Conservation (phyloP, 75 land plant genomes). For the Ceratopteris richardii region DNA sequence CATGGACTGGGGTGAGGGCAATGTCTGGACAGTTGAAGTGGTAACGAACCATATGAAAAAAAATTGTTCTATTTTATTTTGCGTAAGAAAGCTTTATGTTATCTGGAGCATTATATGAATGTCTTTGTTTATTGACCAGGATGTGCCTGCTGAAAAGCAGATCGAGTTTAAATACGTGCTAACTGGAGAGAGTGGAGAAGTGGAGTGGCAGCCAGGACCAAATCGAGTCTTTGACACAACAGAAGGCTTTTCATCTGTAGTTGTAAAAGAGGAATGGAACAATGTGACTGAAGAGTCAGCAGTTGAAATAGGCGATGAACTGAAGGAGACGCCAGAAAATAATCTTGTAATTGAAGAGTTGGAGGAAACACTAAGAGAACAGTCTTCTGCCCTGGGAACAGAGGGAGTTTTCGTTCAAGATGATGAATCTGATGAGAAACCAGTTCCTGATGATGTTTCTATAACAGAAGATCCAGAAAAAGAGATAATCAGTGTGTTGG, state of each 20-base stretch:
- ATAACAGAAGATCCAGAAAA: too few relatives aligned
- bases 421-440: too few relatives aligned
- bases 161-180: conserved; percentile 36
- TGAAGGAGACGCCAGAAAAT: too few relatives aligned
- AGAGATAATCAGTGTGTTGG: too few relatives aligned
- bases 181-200: conserved; percentile 10
- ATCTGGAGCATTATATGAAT: too few relatives aligned
- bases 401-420: too few relatives aligned
- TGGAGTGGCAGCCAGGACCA: conserved; percentile 39
- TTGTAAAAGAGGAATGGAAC: conserved; percentile 15
- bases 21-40: conserved; percentile 35
- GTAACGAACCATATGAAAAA: conserved; percentile 9
- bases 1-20: conserved; percentile 36
- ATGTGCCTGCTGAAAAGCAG: conserved; percentile 26
- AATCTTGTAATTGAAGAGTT: too few relatives aligned
- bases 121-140: conserved; percentile 11
- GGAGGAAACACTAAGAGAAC: too few relatives aligned
- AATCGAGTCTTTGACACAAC: conserved; percentile 22
- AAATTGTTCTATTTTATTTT: neutral
- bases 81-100: too few relatives aligned
- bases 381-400: too few relatives aligned
- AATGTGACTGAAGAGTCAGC: neutral
- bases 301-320: too few relatives aligned
- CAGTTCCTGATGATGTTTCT: too few relatives aligned
- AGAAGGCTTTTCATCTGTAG: conserved; percentile 1